Base-by-base conservation (phyloP, 495 filamentous ascomycete genomes). In the Aspergillus biplanus region DNA sequence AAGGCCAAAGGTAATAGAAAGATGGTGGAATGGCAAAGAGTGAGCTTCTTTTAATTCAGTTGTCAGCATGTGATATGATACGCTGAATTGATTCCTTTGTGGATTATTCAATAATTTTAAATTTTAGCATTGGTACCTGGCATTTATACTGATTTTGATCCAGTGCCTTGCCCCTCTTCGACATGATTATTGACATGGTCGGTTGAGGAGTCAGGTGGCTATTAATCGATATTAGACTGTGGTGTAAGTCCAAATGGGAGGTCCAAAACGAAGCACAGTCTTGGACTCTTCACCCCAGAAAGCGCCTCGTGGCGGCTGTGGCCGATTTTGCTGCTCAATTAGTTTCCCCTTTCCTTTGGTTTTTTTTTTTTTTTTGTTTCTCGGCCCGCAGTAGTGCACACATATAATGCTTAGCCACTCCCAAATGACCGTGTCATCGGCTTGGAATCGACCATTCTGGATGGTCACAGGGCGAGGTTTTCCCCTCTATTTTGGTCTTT, bases 291-390 rank as follows among this genome's bases (percentile, higher is more conserved):
- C 53, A 33, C 64, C 56, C 59, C 35, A 67, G 57, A 61, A 53
- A 34, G 33, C 37, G 52, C 65, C 65, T 67, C 65, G 57, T 67
- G 65, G 21, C 21, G 21, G 65, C 65, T 52, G 61, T 64, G 65
- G 61, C 37, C 56, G 37, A 27, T 52, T 49, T 42, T 18, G 11
- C 39, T 59, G 13, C 33, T 32, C 27, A 27, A 27, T 27, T 27
- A 27, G 21, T 42, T 58, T 33, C 9, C 35, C 16, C 9, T 1
- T 18, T 9, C 1, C n/a, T 13, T 42, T 44, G 32, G 16, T 37
- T 37, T 44, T 44, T 33, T 42, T 9, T 42, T 9, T 11, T 49
- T 35, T 49, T 49, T 44, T 27, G 12, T 60, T 11, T 35, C 50
- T 60, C 52, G 8, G n/a, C 48, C 46, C 48, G 49, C 58, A 61